These are phyloP conservation scores for Solanum sitiens DNA, from an alignment of 257 asterid genomes.

Conservation along the genomic window DNA sequence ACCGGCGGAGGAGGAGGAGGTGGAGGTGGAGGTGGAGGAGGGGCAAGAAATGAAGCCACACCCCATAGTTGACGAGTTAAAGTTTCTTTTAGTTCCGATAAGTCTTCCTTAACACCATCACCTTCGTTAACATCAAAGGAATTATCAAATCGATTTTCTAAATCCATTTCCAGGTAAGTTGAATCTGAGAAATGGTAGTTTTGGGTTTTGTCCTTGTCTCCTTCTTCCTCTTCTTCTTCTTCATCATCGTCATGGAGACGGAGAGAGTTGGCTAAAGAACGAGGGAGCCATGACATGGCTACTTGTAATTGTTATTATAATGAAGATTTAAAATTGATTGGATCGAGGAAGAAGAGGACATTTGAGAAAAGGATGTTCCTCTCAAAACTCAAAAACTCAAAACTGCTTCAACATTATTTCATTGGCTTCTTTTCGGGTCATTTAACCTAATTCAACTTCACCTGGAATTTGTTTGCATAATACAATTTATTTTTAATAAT, in stretches of 20 bases:
- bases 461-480: neutral
- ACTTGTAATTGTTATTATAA: neutral
- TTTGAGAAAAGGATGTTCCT: neutral
- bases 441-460: neutral
- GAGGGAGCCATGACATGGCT: slow-evolving; percentile 52
- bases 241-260: slow-evolving; percentile 45
- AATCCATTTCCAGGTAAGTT: slow-evolving; percentile 8
- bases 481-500: neutral
- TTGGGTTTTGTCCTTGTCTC: slow-evolving; percentile 6
- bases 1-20: neutral
- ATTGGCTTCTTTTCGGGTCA: neutral
- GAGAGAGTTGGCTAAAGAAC: slow-evolving; percentile 52
- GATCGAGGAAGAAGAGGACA: neutral
- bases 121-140: slow-evolving; percentile 16
- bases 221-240: slow-evolving; percentile 27
- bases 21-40: slow-evolving; percentile 27
- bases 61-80: slow-evolving; percentile 84
- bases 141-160: slow-evolving; percentile 17
- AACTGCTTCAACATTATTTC: too few species aligned
- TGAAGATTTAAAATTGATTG: slow-evolving; percentile 6
- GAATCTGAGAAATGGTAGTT: neutral
- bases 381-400: neutral
- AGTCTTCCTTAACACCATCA: slow-evolving; percentile 78
- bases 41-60: slow-evolving; percentile 89
- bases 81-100: slow-evolving; percentile 72